Percentiles rank a stretch among this genome's conserved stretches.
phyloP scores from a whole-genome alignment of 441 rosid species.

The Cnidoscolus chayamansa region DNA sequence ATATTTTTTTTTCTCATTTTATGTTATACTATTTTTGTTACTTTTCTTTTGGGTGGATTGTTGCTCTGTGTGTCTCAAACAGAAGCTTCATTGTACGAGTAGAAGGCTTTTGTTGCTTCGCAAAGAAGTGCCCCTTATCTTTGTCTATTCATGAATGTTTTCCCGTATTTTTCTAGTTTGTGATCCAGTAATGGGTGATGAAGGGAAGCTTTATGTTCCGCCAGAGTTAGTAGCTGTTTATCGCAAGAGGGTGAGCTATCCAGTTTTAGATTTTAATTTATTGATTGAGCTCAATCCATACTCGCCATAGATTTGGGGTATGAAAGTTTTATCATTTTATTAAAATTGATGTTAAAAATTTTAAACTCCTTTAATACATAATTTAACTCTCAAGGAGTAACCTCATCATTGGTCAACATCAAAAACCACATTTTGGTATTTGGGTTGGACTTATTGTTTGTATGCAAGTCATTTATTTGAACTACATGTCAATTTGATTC shows the following conservation, averaged over 20 bases:
- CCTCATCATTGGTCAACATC: not conserved
- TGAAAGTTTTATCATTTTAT: not conserved
- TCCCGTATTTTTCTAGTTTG: conserved; percentile 59
- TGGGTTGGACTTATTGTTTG: not conserved
- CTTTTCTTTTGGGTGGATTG: too few relatives aligned
- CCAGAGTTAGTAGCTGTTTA: conserved; percentile 77
- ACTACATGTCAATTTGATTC: not conserved
- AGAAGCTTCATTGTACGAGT: not conserved
- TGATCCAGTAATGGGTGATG: conserved; percentile 99
- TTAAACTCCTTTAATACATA: not conserved
- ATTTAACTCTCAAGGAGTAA: not conserved
- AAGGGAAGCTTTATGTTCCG: conserved; percentile 96
- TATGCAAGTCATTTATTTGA: not conserved
- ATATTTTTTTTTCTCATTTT: not conserved
- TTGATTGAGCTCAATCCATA: too few relatives aligned
- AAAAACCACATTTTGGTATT: conserved; percentile 6
- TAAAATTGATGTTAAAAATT: not conserved
- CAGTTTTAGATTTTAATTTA: not conserved
- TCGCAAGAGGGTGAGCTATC: conserved; percentile 68
- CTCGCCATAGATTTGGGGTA: conserved; percentile 3
- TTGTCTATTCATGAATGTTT: conserved; percentile 18
- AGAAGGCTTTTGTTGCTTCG: conserved; percentile 1
- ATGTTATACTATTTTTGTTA: not conserved
- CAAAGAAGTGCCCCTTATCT: not conserved
- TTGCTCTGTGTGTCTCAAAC: too few relatives aligned